Evolutionary conservation across 495 filamentous ascomycete genomes (phyloP), one percentile per base, ranked within the genome.

Genomic region (Beverwykella pulmonaria): DNA sequence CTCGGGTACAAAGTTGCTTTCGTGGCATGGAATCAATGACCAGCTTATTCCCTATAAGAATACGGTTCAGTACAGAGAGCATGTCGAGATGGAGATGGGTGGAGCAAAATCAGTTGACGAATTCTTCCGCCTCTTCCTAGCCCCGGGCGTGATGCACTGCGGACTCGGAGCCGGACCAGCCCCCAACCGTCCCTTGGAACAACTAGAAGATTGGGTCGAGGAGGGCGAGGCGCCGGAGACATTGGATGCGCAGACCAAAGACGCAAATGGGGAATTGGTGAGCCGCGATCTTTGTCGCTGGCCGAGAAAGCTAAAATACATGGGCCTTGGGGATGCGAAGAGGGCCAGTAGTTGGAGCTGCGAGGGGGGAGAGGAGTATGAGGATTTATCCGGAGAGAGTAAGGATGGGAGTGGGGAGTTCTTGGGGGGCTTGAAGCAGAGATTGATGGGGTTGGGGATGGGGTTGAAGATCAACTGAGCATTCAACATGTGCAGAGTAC

Each of bases 191-290:
- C 22, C 71, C 62, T 56, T 78, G 19, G 69, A 64, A 2, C 71
- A 72, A 15, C 60, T 82, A 7, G 77, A 79, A 0, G 63, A 67
- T 9, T 82, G 79, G 80, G 80, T 82, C 2, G 80, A 81, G 67
- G 63, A 75, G 12, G 77, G 66, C 7, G 53, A 73, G 20, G 65
- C 67, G n/a, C 79, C 80, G 15, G 74, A 77, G 47, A 73, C 68
- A 19, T 41, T 70, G 34, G 50, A 62, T 17, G 69, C 69, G 2
- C 49, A 56, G 12, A 65, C 46, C 2, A 49, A 30, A 5, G 47
- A 71, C 36, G 50, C 1, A 34, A 19, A 65, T 10, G 64, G 54
- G 6, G 67, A 69, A 5, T 22, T 60, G 44, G 53, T 69, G 23
- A 64, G 54, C 4, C 26, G 61, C 23, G 67, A 64, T 7, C 27